Evolutionary conservation across 306 rosid genomes (phyloP), one percentile per base, ranked within the genome.

Genomic region (Elaeagnus macrophylla): DNA sequence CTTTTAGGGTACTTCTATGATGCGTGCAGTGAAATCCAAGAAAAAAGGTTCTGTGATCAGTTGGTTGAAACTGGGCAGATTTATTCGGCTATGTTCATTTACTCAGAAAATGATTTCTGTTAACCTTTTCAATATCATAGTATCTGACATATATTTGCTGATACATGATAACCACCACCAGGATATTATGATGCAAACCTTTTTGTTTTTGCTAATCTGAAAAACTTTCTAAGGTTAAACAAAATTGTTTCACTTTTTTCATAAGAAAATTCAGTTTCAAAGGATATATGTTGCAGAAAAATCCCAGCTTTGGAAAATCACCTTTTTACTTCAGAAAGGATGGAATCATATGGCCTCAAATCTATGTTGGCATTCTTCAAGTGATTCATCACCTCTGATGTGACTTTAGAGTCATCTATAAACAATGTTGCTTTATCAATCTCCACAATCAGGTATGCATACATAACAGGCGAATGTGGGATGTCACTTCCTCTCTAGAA

Each of bases 401-500:
- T 67, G 73, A 86, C 76, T 82, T 91, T 91, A 66, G 78, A 74
- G 65, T 73, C 55, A 46, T 91, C 94, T 15, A 84, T 66, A 72
- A 91, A 86, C 67, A 91, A 75, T 62, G 78, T 86, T 43, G 95
- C 96, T 50, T 83, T 80, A 59, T 69, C 81, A 48, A 78, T 61
- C 72, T 84, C 95, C 79, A 91, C 96, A 62, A 84, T 80, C 68
- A 91, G 69, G 79, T 91, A 91, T 65, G 97, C 96, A 68, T 91
- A 91, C 78, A 71, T 83, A 67, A 91, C 96, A 18, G 97, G 97
- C 61, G 97, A 86, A 75, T 82, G 88, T 42, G 94, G 95, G 69
- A 86, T 79, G 57, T 91, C 97, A 69, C 75, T 86, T 75, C 97
- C 97, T 86, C 97, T 78, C 97, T 91, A 79, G 63, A 72, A 76